Percentiles rank a stretch among this genome's conserved stretches.
Evolutionary conservation across 2,329 filamentous ascomycete species (phyloP).

Genomic region (Rugonectria rugulosa): DNA sequence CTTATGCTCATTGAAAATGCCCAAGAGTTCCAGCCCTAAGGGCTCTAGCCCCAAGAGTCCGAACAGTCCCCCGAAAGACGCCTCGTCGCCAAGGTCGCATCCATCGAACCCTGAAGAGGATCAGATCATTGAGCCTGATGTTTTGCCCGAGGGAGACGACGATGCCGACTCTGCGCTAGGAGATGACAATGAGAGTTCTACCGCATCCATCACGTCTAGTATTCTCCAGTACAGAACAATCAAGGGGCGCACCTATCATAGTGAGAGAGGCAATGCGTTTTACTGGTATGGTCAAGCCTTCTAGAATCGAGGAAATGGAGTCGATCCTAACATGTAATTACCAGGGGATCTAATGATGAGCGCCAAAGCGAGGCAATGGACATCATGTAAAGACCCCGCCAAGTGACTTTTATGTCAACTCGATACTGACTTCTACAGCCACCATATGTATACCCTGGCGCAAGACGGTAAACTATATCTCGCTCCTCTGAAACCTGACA

Average conservation of each 20-base stretch:
- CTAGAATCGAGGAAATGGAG: too few species aligned
- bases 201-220: neutral
- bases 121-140: neutral
- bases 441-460: conserved; percentile 56
- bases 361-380: conserved; percentile 43
- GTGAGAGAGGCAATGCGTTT: neutral
- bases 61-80: neutral
- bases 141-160: neutral
- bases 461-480: conserved; percentile 46
- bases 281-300: neutral
- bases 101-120: neutral
- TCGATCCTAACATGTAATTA: neutral
- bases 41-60: neutral
- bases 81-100: neutral
- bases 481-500: conserved; percentile 9
- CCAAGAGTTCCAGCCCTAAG: neutral
- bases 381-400: conserved; percentile 31
- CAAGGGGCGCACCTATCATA: neutral
- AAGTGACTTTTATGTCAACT: neutral
- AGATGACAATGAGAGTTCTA: neutral
- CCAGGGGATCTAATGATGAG: conserved; percentile 40
- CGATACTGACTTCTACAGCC: conserved; percentile 9
- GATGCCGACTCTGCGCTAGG: neutral
- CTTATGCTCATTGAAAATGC: neutral
- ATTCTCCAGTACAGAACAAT: conserved; percentile 1